Evolutionary conservation across 768 basidiomycete genomes (phyloP).

Genomic region (Myochromella boudieri): DNA sequence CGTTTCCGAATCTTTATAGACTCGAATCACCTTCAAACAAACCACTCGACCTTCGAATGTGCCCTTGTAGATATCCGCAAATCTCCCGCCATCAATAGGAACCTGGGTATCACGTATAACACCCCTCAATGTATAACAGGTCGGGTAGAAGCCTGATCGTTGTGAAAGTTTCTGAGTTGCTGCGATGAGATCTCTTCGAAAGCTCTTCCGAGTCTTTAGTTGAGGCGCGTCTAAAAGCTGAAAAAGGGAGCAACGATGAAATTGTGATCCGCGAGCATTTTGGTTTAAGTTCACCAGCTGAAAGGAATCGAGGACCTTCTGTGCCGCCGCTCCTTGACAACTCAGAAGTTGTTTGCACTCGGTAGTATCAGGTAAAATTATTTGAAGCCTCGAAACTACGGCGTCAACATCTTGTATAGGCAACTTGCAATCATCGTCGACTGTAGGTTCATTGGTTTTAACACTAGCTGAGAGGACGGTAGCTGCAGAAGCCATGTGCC

Average conservation of each 20-base stretch:
- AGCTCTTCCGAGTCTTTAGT: neutral
- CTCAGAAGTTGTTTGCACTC: neutral
- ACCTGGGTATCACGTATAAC: neutral
- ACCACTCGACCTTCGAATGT: neutral
- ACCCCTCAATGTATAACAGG: neutral
- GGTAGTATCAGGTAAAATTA: neutral
- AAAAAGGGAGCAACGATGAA: too few relatives aligned
- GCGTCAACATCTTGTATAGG: too few relatives aligned
- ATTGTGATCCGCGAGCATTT: too few relatives aligned
- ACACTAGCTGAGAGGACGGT: too few relatives aligned
- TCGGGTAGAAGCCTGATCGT: conserved; percentile 3
- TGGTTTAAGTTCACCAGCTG: too few relatives aligned
- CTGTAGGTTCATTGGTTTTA: too few relatives aligned
- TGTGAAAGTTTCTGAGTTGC: conserved; percentile 3
- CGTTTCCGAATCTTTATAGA: neutral
- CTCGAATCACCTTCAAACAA: neutral
- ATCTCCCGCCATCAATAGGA: conserved; percentile 4
- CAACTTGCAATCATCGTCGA: too few relatives aligned
- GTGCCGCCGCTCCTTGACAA: neutral
- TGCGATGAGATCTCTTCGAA: neutral
- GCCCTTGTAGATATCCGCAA: conserved; percentile 9
- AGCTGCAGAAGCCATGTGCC: too few relatives aligned
- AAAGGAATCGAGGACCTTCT: conserved; percentile 5
- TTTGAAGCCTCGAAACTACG: too few relatives aligned
- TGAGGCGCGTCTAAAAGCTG: neutral